Conservation (phyloP, 2,329 filamentous ascomycete genomes). For the Phyllosticta ampelicida region DNA sequence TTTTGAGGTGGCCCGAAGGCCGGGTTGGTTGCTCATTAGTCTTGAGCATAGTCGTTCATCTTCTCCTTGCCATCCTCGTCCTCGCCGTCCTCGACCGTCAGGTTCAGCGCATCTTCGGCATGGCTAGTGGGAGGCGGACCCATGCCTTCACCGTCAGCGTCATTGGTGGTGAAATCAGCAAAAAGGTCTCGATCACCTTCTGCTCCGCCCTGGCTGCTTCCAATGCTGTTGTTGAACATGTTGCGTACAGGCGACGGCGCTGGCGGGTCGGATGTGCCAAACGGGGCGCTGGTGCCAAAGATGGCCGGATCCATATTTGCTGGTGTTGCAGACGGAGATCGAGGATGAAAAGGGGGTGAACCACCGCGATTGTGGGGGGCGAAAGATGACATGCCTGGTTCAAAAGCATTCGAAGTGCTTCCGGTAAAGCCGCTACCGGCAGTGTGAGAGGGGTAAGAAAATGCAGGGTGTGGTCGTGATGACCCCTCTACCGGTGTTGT, state of each 20-base stretch:
- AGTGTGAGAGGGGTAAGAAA: constrained; percentile 6
- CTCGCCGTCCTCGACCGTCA: constrained; percentile 22
- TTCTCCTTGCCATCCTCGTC: constrained; percentile 8
- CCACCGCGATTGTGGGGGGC: neutral
- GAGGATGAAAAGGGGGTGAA: constrained; percentile 5
- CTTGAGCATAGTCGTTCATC: constrained; percentile 2
- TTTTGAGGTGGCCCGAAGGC: neutral
- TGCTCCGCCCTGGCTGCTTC: constrained; percentile 19
- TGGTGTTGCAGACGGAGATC: constrained; percentile 1
- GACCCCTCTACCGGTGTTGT: neutral
- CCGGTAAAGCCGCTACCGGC: neutral
- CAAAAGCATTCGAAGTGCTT: neutral
- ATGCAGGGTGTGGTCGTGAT: constrained; percentile 1
- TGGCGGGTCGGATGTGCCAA: constrained; percentile 11
- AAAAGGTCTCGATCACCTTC: constrained; percentile 8
- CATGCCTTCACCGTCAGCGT: constrained; percentile 6
- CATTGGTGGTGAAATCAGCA: constrained; percentile 9
- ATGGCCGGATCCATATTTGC: constrained; percentile 24
- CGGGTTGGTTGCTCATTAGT: neutral
- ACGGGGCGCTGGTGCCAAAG: constrained; percentile 22
- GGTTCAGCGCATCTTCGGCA: constrained; percentile 27
- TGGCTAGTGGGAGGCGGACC: constrained; percentile 16
- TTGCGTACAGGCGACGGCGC: constrained; percentile 25
- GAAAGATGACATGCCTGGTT: constrained; percentile 6
- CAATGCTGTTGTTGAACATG: constrained; percentile 25